phyloP scores from a whole-genome alignment of 2,329 filamentous ascomycete genomes.

The Calonectria fujianensis region DNA sequence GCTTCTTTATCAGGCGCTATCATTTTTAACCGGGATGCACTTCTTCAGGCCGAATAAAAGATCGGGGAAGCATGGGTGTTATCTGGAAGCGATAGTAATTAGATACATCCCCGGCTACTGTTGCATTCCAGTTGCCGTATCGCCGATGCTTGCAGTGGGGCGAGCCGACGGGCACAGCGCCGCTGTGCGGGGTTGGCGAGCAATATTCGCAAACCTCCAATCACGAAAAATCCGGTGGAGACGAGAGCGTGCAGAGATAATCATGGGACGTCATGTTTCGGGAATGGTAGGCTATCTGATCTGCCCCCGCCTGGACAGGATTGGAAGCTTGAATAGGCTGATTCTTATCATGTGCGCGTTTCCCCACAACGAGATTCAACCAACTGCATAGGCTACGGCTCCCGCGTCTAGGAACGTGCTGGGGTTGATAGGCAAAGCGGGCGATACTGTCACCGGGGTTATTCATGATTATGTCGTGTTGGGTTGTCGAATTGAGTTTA shows the following conservation, averaged over 20 bases:
- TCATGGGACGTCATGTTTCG: conserved; percentile 2
- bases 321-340: conserved; percentile 19
- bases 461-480: not conserved
- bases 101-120: conserved; percentile 16
- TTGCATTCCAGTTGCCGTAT: conserved; percentile 8
- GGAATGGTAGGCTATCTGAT: conserved; percentile 6
- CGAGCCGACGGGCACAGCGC: not conserved
- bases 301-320: not conserved
- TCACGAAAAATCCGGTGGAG: conserved; percentile 8
- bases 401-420: not conserved
- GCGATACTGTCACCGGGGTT: not conserved
- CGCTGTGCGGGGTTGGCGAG: not conserved
- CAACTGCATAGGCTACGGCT: not conserved
- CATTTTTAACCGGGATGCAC: not conserved
- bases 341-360: conserved; percentile 15
- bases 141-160: not conserved
- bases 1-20: not conserved
- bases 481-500: not conserved
- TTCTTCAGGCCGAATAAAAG: not conserved
- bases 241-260: not conserved
- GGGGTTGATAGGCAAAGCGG: conserved; percentile 15
- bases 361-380: not conserved
- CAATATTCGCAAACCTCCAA: not conserved
- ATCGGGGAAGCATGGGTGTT: conserved; percentile 2
- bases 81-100: not conserved